These are phyloP conservation scores for Westerdykella sp. DNA, from an alignment of 2,329 filamentous ascomycete species.

Conservation along the genomic window DNA sequence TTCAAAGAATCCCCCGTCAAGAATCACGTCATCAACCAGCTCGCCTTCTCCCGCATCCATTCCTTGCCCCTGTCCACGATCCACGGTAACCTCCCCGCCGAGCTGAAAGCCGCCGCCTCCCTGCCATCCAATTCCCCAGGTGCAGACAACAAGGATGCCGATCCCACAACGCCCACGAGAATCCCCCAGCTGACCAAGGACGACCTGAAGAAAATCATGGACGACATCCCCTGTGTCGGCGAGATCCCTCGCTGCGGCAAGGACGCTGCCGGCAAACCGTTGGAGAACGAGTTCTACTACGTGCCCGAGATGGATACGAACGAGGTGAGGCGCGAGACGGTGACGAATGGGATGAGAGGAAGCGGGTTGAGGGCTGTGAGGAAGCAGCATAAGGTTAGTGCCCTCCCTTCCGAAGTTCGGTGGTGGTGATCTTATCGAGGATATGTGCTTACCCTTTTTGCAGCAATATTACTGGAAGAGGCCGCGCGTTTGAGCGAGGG, in stretches of 20 bases:
- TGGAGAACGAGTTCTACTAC: slow-evolving; percentile 98
- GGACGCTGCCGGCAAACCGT: slow-evolving; percentile 84
- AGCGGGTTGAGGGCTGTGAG: slow-evolving; percentile 83
- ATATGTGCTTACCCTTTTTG: neutral
- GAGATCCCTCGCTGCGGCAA: slow-evolving; percentile 88
- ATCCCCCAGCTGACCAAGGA: slow-evolving; percentile 25
- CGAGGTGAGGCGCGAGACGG: slow-evolving; percentile 68
- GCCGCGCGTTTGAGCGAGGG: slow-evolving; percentile 37
- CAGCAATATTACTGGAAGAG: slow-evolving; percentile 70
- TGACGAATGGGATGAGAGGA: slow-evolving; percentile 80
- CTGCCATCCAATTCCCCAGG: slow-evolving; percentile 11
- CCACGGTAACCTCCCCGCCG: slow-evolving; percentile 72
- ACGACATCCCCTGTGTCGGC: slow-evolving; percentile 71
- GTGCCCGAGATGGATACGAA: slow-evolving; percentile 81
- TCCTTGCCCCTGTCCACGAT: slow-evolving; percentile 88
- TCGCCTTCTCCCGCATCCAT: slow-evolving; percentile 88
- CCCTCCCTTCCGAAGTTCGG: neutral
- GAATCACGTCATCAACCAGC: slow-evolving; percentile 91
- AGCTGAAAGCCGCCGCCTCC: slow-evolving; percentile 37
- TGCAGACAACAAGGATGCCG: slow-evolving; percentile 8
- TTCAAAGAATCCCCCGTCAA: slow-evolving; percentile 48
- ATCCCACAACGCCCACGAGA: slow-evolving; percentile 15
- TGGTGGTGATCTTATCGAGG: slow-evolving; percentile 2
- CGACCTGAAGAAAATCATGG: slow-evolving; percentile 65
- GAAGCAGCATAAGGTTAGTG: slow-evolving; percentile 90